These are phyloP conservation scores for Blastocrithidia nonstop DNA, from an alignment of 208 protist genomes.

Conservation along the genomic window DNA sequence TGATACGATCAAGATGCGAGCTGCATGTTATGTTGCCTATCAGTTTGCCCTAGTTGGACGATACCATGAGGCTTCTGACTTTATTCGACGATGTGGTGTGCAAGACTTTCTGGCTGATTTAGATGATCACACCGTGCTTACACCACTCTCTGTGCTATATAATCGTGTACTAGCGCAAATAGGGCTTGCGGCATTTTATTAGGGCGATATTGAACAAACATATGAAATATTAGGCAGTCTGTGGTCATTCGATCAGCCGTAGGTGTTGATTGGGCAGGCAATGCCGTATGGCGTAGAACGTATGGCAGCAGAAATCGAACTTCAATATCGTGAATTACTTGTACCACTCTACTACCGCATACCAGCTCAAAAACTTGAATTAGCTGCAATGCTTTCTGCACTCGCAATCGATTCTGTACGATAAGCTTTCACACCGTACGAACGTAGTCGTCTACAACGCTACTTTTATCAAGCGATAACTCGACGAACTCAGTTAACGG, in stretches of 20 bases:
- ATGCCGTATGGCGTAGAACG: slow-evolving; percentile 15
- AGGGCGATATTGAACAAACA: slow-evolving; percentile 33
- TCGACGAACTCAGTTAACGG: slow-evolving; percentile 24
- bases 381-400: slow-evolving; percentile 61
- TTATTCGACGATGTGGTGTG: slow-evolving; percentile 46
- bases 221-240: slow-evolving; percentile 47
- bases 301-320: slow-evolving; percentile 23
- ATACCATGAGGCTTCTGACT: slow-evolving; percentile 59
- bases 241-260: slow-evolving; percentile 31
- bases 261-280: slow-evolving; percentile 49
- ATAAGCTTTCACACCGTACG: slow-evolving; percentile 72
- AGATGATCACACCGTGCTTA: slow-evolving; percentile 4
- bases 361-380: slow-evolving; percentile 43
- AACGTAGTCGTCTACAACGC: slow-evolving; percentile 34
- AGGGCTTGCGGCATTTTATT: slow-evolving; percentile 61
- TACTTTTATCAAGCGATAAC: slow-evolving; percentile 59
- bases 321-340: slow-evolving; percentile 41
- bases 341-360: slow-evolving; percentile 43
- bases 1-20: slow-evolving; percentile 13
- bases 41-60: slow-evolving; percentile 57
- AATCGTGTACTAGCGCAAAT: slow-evolving; percentile 74
- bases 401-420: slow-evolving; percentile 51
- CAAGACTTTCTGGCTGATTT: slow-evolving; percentile 12
- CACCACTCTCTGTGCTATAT: slow-evolving; percentile 35
- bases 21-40: slow-evolving; percentile 51